Conservation (phyloP, 2,329 filamentous ascomycete species). For the Aspergillus novofumigatus region DNA sequence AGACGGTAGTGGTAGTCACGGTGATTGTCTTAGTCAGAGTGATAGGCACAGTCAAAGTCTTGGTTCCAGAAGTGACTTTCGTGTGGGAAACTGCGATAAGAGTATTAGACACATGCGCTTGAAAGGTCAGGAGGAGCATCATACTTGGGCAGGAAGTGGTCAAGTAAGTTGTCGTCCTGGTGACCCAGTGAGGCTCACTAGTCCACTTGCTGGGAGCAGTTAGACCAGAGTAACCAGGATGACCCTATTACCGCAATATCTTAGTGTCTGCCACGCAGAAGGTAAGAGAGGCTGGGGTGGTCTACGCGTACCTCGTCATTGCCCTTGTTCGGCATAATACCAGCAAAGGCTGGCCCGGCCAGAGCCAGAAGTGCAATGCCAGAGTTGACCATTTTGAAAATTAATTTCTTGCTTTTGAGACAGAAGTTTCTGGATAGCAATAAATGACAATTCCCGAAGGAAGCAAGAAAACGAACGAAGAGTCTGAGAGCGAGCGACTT, state of each 20-base stretch:
- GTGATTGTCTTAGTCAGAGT: slow-evolving; percentile 31
- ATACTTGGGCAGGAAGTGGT: slow-evolving; percentile 35
- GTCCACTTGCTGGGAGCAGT: background rate
- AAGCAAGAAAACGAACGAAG: slow-evolving; percentile 21
- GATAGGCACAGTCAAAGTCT: slow-evolving; percentile 26
- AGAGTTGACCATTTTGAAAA: slow-evolving; percentile 33
- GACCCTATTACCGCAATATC: background rate
- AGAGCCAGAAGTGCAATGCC: slow-evolving; percentile 33
- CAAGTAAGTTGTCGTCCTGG: slow-evolving; percentile 30
- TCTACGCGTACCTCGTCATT: slow-evolving; percentile 6
- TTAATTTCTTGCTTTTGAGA: slow-evolving; percentile 6
- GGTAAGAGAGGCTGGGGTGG: background rate
- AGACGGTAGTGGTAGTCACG: slow-evolving; percentile 24
- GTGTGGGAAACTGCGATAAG: slow-evolving; percentile 25
- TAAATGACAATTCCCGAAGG: slow-evolving; percentile 3
- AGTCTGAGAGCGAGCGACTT: slow-evolving; percentile 15
- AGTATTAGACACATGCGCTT: background rate
- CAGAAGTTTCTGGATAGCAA: slow-evolving; percentile 13
- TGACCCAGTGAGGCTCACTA: slow-evolving; percentile 17
- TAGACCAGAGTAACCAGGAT: background rate
- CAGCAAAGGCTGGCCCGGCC: slow-evolving; percentile 33
- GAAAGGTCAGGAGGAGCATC: background rate
- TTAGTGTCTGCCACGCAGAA: background rate
- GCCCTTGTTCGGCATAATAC: slow-evolving; percentile 25
- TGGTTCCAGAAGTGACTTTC: slow-evolving; percentile 26